Conservation (phyloP, 2,329 filamentous ascomycete genomes). For the Shiraia sp. region DNA sequence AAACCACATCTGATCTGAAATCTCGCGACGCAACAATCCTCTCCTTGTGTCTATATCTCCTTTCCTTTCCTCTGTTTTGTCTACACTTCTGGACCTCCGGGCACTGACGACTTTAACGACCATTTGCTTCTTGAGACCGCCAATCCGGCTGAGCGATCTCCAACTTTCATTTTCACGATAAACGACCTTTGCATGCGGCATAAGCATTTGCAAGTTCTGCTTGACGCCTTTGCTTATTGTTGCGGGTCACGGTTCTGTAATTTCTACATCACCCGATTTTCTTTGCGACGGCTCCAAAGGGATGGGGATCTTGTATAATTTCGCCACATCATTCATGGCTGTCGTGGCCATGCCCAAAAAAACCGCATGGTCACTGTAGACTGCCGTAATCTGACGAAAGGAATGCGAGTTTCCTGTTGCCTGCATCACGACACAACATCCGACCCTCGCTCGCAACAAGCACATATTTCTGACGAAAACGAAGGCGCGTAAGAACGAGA, state of each 20-base stretch:
- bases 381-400: too few relatives aligned
- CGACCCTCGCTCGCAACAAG: slow-evolving; percentile 10
- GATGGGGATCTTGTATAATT: slow-evolving; percentile 10
- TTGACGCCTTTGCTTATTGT: slow-evolving; percentile 32
- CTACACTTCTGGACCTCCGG: slow-evolving; percentile 33
- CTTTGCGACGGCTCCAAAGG: slow-evolving; percentile 25
- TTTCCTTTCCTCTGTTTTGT: slow-evolving; percentile 37
- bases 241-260: slow-evolving; percentile 42
- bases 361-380: too few relatives aligned
- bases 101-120: slow-evolving; percentile 45
- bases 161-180: slow-evolving; percentile 38
- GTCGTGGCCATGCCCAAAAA: not conserved
- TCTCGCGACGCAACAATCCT: slow-evolving; percentile 16
- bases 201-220: slow-evolving; percentile 33
- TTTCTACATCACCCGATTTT: slow-evolving; percentile 35
- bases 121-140: slow-evolving; percentile 28
- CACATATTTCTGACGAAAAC: slow-evolving; percentile 32
- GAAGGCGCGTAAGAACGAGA: slow-evolving; percentile 33
- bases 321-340: not conserved
- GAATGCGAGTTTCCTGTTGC: too few relatives aligned
- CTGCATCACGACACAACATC: slow-evolving; percentile 13
- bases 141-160: slow-evolving; percentile 30
- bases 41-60: slow-evolving; percentile 38
- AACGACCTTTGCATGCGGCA: slow-evolving; percentile 43
- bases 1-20: too few relatives aligned